phyloP scores from a whole-genome alignment of 2,329 filamentous ascomycete genomes.

The Alternaria conjuncta region DNA sequence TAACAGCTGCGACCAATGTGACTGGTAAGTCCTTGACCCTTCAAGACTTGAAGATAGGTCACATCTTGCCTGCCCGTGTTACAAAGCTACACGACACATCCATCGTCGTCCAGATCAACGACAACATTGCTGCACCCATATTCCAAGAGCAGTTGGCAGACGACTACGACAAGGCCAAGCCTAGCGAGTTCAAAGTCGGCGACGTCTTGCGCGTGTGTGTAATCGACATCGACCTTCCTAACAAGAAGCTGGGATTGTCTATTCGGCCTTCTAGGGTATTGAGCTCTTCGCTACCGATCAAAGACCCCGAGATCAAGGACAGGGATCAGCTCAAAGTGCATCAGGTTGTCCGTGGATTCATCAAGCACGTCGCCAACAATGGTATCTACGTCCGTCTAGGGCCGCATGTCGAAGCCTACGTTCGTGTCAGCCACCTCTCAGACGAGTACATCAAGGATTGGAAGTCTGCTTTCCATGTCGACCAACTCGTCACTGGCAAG shows the following conservation, averaged over 20 bases:
- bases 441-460: conserved; percentile 94
- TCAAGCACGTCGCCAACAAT: conserved; percentile 88
- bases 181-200: conserved; percentile 77
- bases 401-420: conserved; percentile 79
- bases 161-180: conserved; percentile 81
- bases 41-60: conserved; percentile 75
- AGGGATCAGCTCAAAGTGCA: conserved; percentile 75
- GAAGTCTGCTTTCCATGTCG: conserved; percentile 86
- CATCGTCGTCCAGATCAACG: conserved; percentile 83
- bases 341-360: conserved; percentile 85
- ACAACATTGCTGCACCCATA: conserved; percentile 78
- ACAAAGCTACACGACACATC: conserved; percentile 86
- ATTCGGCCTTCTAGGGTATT: conserved; percentile 86
- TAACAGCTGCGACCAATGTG: conserved; percentile 74
- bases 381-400: conserved; percentile 87
- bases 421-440: conserved; percentile 86
- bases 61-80: conserved; percentile 81
- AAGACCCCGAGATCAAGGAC: conserved; percentile 78
- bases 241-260: conserved; percentile 85
- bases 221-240: conserved; percentile 77
- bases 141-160: conserved; percentile 84
- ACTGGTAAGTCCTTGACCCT: conserved; percentile 68
- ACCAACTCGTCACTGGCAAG: conserved; percentile 89
- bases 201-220: conserved; percentile 89
- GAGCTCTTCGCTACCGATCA: conserved; percentile 80